A percentile compares a stretch with the other conserved stretches of the same genome.
Evolutionary conservation across 2,329 filamentous ascomycete species (phyloP).

Genomic region (Venturiaceae sp.): DNA sequence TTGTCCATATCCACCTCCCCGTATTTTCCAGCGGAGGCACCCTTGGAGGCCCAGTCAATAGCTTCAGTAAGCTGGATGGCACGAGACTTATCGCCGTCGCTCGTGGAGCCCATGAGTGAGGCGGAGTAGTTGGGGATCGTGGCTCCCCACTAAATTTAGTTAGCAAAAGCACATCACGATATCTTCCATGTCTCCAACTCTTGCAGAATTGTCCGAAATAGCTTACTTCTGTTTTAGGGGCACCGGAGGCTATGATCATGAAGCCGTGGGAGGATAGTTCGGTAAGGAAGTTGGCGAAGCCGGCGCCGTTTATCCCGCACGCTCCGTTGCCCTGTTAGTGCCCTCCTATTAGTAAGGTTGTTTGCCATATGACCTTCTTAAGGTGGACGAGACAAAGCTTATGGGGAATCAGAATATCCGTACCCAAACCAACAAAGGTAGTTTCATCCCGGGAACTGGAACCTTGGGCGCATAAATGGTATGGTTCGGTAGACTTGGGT

Average conservation of each 20-base stretch:
- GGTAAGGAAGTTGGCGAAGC: conserved; percentile 7
- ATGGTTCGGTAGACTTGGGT: neutral
- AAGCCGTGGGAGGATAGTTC: conserved; percentile 7
- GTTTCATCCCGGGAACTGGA: neutral
- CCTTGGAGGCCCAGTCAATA: conserved; percentile 7
- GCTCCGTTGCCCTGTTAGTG: conserved; percentile 6
- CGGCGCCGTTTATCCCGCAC: conserved; percentile 6
- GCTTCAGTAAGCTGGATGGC: conserved; percentile 3
- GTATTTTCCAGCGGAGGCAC: conserved; percentile 3
- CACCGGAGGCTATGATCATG: conserved; percentile 5
- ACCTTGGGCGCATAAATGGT: conserved; percentile 8
- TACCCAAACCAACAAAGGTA: conserved; percentile 7
- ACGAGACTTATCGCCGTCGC: neutral
- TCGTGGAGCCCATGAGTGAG: neutral
- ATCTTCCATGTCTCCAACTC: neutral
- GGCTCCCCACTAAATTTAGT: neutral
- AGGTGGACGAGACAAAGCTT: too few species aligned
- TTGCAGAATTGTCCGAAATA: neutral
- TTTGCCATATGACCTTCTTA: neutral
- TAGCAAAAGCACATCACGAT: too few species aligned
- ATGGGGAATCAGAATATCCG: neutral
- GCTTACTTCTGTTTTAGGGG: neutral
- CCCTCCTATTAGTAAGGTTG: too few species aligned
- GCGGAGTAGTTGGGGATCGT: neutral
- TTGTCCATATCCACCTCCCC: conserved; percentile 4